Evolutionary conservation across 345 rosid species (phyloP).

Genomic region (Aquilaria sinensis): DNA sequence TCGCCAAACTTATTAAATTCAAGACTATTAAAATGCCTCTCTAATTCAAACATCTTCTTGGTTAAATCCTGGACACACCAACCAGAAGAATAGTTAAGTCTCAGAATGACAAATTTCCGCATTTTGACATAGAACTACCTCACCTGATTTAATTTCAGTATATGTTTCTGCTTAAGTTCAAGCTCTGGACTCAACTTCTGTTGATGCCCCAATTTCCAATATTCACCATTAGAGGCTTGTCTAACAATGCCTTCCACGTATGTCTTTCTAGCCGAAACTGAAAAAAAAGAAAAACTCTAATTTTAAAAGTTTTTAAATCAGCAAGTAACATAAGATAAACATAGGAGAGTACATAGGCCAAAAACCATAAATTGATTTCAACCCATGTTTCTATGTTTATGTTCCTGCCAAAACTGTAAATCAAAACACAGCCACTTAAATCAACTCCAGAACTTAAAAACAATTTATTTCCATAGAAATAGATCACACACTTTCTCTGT

Average conservation of each 20-base stretch:
- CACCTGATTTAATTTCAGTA: slow-evolving; percentile 69
- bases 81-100: slow-evolving; percentile 5
- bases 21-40: slow-evolving; percentile 80
- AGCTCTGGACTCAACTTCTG: slow-evolving; percentile 82
- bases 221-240: slow-evolving; percentile 77
- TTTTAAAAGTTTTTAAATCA: neutral
- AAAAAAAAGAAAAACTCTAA: slow-evolving; percentile 6
- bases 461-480: too few relatives aligned
- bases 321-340: too few relatives aligned
- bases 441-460: too few relatives aligned
- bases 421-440: too few relatives aligned
- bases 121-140: slow-evolving; percentile 13
- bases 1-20: slow-evolving; percentile 81
- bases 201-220: slow-evolving; percentile 88
- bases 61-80: slow-evolving; percentile 63
- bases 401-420: too few relatives aligned
- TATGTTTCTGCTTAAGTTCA: slow-evolving; percentile 65
- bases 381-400: too few relatives aligned
- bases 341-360: too few relatives aligned
- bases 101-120: slow-evolving; percentile 8
- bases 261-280: slow-evolving; percentile 80
- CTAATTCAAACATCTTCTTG: slow-evolving; percentile 73
- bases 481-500: too few relatives aligned
- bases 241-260: slow-evolving; percentile 70
- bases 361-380: too few relatives aligned